Percentiles rank a stretch among this genome's conserved stretches.
These are phyloP conservation scores for Trametes maxima DNA, from an alignment of 768 basidiomycete species.

Conservation along the genomic window DNA sequence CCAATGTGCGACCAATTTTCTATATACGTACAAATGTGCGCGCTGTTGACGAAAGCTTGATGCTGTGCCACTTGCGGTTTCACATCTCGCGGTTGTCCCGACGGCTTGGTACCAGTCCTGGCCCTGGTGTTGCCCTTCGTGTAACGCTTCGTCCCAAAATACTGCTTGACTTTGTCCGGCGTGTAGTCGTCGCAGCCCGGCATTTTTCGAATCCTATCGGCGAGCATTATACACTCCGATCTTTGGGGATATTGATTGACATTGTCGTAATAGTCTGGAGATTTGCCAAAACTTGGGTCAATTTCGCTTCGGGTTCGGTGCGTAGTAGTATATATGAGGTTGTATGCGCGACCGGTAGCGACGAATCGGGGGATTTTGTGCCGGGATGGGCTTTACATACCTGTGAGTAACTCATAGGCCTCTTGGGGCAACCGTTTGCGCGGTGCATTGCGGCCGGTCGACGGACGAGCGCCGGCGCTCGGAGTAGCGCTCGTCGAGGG, in stretches of 20 bases:
- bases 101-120: not conserved
- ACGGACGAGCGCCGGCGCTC: not conserved
- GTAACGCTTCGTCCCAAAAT: slow-evolving; percentile 5
- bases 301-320: not conserved
- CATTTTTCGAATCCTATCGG: not conserved
- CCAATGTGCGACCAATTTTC: not conserved
- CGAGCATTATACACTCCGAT: not conserved
- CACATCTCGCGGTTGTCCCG: too few relatives aligned
- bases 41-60: not conserved
- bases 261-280: slow-evolving; percentile 3
- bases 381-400: not conserved
- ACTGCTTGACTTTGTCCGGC: not conserved
- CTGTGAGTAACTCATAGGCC: slow-evolving; percentile 7
- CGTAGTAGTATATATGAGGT: not conserved
- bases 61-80: too few relatives aligned
- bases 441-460: not conserved
- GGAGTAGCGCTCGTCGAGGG: slow-evolving; percentile 1
- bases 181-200: slow-evolving; percentile 21
- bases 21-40: slow-evolving; percentile 15
- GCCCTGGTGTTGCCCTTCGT: not conserved
- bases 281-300: not conserved
- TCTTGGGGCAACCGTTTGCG: slow-evolving; percentile 8
- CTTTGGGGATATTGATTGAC: slow-evolving; percentile 3
- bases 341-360: not conserved
- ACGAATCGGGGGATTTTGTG: not conserved